Evolutionary conservation across 768 basidiomycete species (phyloP).

Genomic region (Termitomyces sp.): DNA sequence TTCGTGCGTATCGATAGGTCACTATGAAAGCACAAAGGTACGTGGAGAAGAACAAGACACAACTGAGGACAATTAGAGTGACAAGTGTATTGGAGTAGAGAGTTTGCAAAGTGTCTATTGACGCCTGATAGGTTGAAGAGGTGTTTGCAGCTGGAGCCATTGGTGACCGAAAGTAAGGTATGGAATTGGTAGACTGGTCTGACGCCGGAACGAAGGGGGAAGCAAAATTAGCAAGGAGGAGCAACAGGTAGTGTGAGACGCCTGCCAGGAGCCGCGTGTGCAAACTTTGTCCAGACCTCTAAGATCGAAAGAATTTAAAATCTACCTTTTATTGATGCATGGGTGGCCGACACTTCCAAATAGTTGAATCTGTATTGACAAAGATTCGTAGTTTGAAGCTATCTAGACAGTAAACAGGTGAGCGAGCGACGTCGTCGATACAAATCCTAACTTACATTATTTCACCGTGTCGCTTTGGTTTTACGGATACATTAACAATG

Average conservation of each 20-base stretch:
- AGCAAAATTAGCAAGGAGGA: no score
- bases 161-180: background rate
- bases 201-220: background rate
- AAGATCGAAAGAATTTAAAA: background rate
- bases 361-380: background rate
- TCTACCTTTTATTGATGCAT: background rate
- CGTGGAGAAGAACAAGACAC: conserved; percentile 23
- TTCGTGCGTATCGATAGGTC: conserved; percentile 39
- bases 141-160: background rate
- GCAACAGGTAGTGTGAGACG: background rate
- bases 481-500: no score
- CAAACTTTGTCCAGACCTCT: no score
- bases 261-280: background rate
- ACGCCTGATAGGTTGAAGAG: background rate
- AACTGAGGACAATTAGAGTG: conserved; percentile 16
- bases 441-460: background rate
- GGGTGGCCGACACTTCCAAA: background rate
- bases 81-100: background rate
- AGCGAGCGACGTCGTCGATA: background rate
- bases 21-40: conserved; percentile 49
- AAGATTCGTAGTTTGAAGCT: background rate
- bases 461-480: background rate
- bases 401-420: background rate
- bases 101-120: background rate
- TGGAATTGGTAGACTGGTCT: no score